These are phyloP conservation scores for Phaseolus coccineus DNA, from an alignment of 331 rosid genomes.

Conservation along the genomic window DNA sequence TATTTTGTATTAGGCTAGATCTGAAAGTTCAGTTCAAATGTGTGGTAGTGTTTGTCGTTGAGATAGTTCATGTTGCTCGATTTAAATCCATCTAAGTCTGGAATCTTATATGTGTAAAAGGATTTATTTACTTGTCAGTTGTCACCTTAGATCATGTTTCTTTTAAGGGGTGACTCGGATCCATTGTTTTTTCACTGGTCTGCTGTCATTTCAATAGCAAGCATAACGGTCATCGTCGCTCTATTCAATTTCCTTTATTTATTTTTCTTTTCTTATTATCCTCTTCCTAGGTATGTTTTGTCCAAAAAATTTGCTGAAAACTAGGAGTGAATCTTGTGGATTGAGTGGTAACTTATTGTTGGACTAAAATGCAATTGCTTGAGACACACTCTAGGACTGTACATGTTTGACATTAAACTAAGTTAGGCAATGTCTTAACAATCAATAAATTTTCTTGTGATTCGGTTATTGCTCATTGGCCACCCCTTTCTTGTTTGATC, in stretches of 20 bases:
- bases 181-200: conserved; percentile 49
- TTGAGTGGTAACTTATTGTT: conserved; percentile 37
- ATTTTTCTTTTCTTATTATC: background rate
- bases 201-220: conserved; percentile 43
- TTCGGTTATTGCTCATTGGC: conserved; percentile 7
- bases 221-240: conserved; percentile 30
- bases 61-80: conserved; percentile 28
- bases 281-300: background rate
- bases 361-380: conserved; percentile 35
- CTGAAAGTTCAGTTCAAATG: conserved; percentile 43
- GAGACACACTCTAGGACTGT: conserved; percentile 23
- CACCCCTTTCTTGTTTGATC: conserved; percentile 24
- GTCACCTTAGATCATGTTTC: conserved; percentile 36
- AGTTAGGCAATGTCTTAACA: background rate
- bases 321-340: conserved; percentile 37
- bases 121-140: conserved; percentile 26
- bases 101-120: conserved; percentile 7
- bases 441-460: background rate
- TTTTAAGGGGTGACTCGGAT: conserved; percentile 32
- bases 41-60: conserved; percentile 37
- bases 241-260: background rate
- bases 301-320: conserved; percentile 38
- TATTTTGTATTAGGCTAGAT: conserved; percentile 47
- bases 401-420: conserved; percentile 29
- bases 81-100: conserved; percentile 22